These are phyloP conservation scores for Epichloe typhina DNA, from an alignment of 2,329 filamentous ascomycete genomes.

Conservation along the genomic window DNA sequence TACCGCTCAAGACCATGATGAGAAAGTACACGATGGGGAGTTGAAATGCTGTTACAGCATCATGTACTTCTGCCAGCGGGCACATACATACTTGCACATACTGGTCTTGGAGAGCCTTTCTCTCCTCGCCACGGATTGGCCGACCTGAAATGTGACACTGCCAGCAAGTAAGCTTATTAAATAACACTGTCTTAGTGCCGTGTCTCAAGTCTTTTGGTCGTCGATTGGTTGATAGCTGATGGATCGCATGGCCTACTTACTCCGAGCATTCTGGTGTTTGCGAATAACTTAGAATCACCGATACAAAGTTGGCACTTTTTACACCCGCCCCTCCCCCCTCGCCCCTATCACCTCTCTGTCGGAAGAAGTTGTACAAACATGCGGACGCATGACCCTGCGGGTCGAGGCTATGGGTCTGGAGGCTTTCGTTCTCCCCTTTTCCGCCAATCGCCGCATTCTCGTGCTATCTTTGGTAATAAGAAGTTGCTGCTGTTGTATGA, in stretches of 20 bases:
- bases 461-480: background rate
- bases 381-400: background rate
- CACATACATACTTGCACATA: background rate
- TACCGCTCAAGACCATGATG: background rate
- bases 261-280: slow-evolving; percentile 2
- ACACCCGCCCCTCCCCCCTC: background rate
- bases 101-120: background rate
- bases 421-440: background rate
- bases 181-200: background rate
- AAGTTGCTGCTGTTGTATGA: background rate
- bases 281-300: background rate
- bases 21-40: background rate
- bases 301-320: slow-evolving; percentile 1
- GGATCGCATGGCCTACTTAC: slow-evolving; percentile 1
- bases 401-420: background rate
- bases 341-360: background rate
- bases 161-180: slow-evolving; percentile 6
- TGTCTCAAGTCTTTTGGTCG: background rate
- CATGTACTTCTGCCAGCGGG: background rate
- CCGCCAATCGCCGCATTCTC: background rate
- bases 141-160: background rate
- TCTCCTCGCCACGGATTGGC: background rate
- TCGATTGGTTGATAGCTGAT: background rate
- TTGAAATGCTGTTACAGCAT: background rate
- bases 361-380: slow-evolving; percentile 1